Base-by-base conservation (phyloP, 2,329 filamentous ascomycete genomes). In the Berkeleyomyces basicola region DNA sequence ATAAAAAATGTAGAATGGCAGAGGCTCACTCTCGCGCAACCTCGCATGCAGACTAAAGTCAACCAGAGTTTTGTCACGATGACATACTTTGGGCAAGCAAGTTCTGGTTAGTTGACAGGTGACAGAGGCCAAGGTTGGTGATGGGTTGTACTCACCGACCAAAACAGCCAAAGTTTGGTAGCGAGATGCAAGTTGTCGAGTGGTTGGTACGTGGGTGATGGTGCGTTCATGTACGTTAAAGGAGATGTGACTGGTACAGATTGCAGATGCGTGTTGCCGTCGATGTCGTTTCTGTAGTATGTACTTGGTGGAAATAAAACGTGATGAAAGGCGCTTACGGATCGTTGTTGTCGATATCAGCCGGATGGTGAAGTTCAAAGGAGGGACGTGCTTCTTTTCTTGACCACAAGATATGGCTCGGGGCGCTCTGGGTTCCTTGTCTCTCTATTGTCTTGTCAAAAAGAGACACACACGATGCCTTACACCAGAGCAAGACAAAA, bases 81-180 rank as follows among this genome's bases (percentile, higher is more conserved):
- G 33, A 31, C 36, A 10, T 37, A 16, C 51, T 55, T 55, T 55
- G 51, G n/a, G 46, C 14, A 23, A 49, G 5, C 31, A 23, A 16
- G 46, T n/a, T 39, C 51, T 55, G 36, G 51, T 55, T 55, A 55
- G 51, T 55, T 55, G 51, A 55, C 51, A 55, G 33, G 51, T 55
- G 33, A 39, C 33, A 55, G 11, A 55, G 16, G 10, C 51, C n/a
- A 55, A n/a, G 39, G 33, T 36, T 11, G 23, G 3, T 11, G 49
- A 14, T 37, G 33, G 49, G 10, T 1, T 53, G 37, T 53, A 36
- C 49, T 33, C 37, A 14, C 23, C 9, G 14, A 53, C 37, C n/a
- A n/a, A 37, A 5, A 5, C 3, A 2, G 49, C 6, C 31, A 53
- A 36, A 36, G 49, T 37, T 53, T 53, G 49, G 49, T 53, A 53